phyloP scores from a whole-genome alignment of 345 rosid species.

The Gossypium ekmanianum region DNA sequence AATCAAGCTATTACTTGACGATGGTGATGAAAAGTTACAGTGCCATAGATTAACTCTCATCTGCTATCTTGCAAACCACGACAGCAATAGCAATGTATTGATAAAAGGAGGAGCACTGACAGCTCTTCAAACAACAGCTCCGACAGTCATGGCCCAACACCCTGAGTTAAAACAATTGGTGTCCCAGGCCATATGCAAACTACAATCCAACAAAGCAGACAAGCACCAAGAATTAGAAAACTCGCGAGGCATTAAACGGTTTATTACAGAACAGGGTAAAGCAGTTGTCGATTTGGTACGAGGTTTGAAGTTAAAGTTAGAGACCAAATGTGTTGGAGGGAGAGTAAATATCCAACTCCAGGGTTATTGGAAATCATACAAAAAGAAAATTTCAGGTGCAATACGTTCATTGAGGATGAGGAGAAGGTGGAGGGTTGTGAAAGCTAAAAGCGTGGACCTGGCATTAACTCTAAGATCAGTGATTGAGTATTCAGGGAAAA shows the following conservation, averaged over 20 bases:
- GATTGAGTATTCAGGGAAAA: not conserved
- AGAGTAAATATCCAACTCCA: not conserved
- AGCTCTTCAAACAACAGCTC: slow-evolving; percentile 63
- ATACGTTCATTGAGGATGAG: too few species aligned
- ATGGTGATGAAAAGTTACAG: slow-evolving; percentile 42
- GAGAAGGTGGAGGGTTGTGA: not conserved
- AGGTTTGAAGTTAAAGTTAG: not conserved
- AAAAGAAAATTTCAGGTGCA: not conserved
- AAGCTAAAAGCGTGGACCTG: not conserved
- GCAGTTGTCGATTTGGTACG: not conserved
- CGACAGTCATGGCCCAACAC: slow-evolving; percentile 29
- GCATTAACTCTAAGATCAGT: not conserved
- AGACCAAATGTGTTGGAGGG: not conserved
- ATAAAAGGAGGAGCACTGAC: slow-evolving; percentile 65
- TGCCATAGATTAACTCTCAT: not conserved
- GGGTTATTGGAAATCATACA: not conserved
- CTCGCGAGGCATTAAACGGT: not conserved
- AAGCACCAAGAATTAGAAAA: not conserved
- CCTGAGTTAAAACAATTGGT: slow-evolving; percentile 61
- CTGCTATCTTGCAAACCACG: slow-evolving; percentile 44
- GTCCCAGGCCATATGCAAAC: slow-evolving; percentile 44
- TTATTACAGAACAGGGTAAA: not conserved
- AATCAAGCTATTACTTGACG: slow-evolving; percentile 44
- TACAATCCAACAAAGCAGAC: slow-evolving; percentile 9
- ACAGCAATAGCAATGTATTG: slow-evolving; percentile 46